phyloP scores from a whole-genome alignment of 306 rosid genomes.

The Citrullus amarus region DNA sequence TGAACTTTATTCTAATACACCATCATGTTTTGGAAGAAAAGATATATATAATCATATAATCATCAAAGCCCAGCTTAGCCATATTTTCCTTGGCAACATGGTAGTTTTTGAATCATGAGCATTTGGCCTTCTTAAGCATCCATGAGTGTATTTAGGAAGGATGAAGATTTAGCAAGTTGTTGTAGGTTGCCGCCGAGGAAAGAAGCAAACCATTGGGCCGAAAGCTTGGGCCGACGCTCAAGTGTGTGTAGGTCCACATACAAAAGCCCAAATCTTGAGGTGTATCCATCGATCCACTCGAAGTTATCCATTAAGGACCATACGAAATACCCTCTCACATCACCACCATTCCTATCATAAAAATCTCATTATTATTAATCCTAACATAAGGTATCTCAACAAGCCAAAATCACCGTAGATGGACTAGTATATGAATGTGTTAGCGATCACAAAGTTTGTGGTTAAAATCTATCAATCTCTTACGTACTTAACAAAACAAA shows the following conservation, averaged over 20 bases:
- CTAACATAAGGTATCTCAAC: no score
- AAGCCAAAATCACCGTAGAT: no score
- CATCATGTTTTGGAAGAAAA: no score
- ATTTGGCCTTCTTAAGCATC: background rate
- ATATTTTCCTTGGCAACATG: no score
- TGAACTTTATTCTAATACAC: no score
- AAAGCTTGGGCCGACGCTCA: constrained; percentile 34
- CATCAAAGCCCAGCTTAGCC: no score
- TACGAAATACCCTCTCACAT: constrained; percentile 51
- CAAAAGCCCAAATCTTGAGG: constrained; percentile 34
- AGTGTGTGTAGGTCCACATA: constrained; percentile 37
- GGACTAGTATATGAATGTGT: no score
- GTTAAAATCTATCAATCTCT: no score
- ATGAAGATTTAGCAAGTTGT: background rate
- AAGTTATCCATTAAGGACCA: constrained; percentile 61
- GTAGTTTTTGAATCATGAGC: no score
- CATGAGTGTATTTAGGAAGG: background rate
- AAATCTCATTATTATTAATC: background rate
- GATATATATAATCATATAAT: no score
- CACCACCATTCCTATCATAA: constrained; percentile 44
- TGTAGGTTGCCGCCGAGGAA: constrained; percentile 16
- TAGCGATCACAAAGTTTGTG: no score
- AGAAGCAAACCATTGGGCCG: constrained; percentile 38
- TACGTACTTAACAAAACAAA: no score
- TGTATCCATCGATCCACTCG: constrained; percentile 44